Evolutionary conservation across 768 basidiomycete genomes (phyloP).

Genomic region (Astraeus odoratus): DNA sequence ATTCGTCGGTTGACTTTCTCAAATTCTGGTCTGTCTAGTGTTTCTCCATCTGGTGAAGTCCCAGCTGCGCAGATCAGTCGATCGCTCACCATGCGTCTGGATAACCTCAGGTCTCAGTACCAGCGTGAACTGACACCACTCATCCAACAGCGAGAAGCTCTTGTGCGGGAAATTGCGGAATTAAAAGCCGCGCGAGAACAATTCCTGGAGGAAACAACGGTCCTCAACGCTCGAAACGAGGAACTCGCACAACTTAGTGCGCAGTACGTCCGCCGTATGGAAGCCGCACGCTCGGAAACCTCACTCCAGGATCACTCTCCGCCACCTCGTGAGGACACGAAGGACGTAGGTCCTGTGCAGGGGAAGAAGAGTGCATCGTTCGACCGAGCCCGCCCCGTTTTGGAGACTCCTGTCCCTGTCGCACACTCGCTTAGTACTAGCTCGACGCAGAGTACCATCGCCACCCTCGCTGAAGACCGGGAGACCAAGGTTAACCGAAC

Average conservation of each 20-base stretch:
- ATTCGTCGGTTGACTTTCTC: conserved; percentile 10
- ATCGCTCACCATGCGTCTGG: conserved; percentile 78
- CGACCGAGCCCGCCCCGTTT: conserved; percentile 15
- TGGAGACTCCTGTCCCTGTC: conserved; percentile 4
- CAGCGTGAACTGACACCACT: conserved; percentile 81
- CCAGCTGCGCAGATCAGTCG: conserved; percentile 45
- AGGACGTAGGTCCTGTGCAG: conserved; percentile 8
- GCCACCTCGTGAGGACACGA: conserved; percentile 5
- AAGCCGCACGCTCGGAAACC: conserved; percentile 27
- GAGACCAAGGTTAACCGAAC: conserved; percentile 21
- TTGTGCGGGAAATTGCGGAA: conserved; percentile 78
- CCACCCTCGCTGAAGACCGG: conserved; percentile 22
- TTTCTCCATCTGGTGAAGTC: conserved; percentile 25
- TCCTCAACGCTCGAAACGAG: conserved; percentile 86
- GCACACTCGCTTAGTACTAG: conserved; percentile 14
- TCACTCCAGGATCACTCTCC: conserved; percentile 7
- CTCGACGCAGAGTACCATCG: conserved; percentile 13
- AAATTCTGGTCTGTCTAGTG: conserved; percentile 19
- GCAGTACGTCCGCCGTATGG: conserved; percentile 75
- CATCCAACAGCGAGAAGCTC: conserved; percentile 69
- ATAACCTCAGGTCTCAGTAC: conserved; percentile 83
- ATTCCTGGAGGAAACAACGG: conserved; percentile 86
- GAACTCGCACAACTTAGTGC: conserved; percentile 84
- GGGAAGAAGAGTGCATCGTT: conserved; percentile 26
- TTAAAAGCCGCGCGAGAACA: conserved; percentile 81